These are phyloP conservation scores for Cladosporium oxysporum DNA, from an alignment of 2,329 filamentous ascomycete genomes.

Conservation along the genomic window DNA sequence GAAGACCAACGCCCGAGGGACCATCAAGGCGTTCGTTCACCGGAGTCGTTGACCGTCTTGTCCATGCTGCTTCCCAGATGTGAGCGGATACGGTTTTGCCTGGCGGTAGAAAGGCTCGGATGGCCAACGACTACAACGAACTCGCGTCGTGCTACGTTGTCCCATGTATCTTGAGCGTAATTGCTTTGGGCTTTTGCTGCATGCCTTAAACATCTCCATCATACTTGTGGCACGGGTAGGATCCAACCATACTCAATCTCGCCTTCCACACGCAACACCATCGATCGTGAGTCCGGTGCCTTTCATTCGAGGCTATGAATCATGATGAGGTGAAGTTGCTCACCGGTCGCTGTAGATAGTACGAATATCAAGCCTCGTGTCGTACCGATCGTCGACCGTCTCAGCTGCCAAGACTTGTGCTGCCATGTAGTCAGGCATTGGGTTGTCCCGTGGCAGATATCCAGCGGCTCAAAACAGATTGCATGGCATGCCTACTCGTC, in stretches of 20 bases:
- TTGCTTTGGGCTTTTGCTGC: background rate
- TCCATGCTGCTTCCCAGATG: background rate
- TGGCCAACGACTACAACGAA: background rate
- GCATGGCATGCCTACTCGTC: background rate
- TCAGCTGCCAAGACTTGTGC: slow-evolving; percentile 4
- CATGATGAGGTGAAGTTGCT: background rate
- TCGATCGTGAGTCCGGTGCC: background rate
- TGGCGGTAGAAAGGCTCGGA: background rate
- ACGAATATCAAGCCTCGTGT: background rate
- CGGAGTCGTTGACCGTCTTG: background rate
- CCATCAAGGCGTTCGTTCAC: background rate
- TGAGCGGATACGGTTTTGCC: background rate
- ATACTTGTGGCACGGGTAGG: background rate
- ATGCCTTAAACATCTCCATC: background rate
- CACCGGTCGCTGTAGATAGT: background rate
- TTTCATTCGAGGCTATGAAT: background rate
- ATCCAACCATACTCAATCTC: background rate
- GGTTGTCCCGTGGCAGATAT: no score
- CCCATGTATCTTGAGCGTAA: background rate
- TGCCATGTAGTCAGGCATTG: background rate
- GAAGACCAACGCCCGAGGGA: no score
- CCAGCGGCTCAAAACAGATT: background rate
- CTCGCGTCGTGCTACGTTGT: background rate
- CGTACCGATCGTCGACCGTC: background rate
- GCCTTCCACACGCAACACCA: background rate